These are phyloP conservation scores for Aspergillus heteromorphus DNA, from an alignment of 495 filamentous ascomycete genomes.

Conservation along the genomic window DNA sequence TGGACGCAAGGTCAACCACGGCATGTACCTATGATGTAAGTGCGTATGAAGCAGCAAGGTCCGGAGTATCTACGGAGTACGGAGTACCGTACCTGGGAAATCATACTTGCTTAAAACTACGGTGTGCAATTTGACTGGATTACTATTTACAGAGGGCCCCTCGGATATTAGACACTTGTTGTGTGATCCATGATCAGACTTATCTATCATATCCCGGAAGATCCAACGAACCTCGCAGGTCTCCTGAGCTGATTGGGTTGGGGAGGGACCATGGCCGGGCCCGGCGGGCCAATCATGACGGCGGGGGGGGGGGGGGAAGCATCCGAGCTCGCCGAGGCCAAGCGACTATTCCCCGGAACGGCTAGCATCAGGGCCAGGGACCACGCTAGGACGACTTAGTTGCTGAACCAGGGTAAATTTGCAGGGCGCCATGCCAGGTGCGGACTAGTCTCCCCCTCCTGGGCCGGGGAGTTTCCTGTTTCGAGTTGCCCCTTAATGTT, in stretches of 20 bases:
- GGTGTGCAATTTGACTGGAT: too few relatives aligned
- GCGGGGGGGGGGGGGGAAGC: not conserved
- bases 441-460: conserved; percentile 1
- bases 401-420: not conserved
- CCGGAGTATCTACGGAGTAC: too few relatives aligned
- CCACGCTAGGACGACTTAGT: not conserved
- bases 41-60: not conserved
- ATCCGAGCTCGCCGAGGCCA: not conserved
- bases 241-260: not conserved
- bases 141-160: too few relatives aligned
- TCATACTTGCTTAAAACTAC: too few relatives aligned
- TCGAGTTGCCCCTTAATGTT: conserved; percentile 9
- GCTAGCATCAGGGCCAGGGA: conserved; percentile 2
- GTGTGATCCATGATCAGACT: too few relatives aligned
- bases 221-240: not conserved
- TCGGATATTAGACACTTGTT: too few relatives aligned
- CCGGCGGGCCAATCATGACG: not conserved
- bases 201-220: not conserved
- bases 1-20: not conserved
- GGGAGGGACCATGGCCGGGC: not conserved
- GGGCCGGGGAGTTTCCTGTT: conserved; percentile 7
- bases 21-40: not conserved
- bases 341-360: not conserved
- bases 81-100: too few relatives aligned
- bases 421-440: not conserved